Base-by-base conservation (phyloP, 2,329 filamentous ascomycete species). In the Aspergillus sp. region DNA sequence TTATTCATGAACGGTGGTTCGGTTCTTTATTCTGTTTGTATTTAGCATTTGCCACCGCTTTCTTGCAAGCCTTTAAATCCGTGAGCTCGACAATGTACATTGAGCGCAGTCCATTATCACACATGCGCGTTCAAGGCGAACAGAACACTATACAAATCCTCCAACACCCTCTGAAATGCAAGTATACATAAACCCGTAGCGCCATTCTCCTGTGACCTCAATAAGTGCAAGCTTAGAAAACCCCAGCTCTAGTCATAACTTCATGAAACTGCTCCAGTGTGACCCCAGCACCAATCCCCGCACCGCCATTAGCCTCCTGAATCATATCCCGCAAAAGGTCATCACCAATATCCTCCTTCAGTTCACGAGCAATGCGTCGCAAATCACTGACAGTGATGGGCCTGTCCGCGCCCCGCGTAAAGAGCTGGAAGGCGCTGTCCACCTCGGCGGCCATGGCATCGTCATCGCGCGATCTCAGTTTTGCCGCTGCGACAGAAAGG, bases 271-370 rank as follows among this genome's bases (percentile, higher is more conserved):
- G 90, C 48, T 88, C 86, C 65, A 86, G 77, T 38, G 78, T 83
- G 9, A 95, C 93, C 7, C 88, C 90, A 51, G 78, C 81, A 35
- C 78, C 82, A 10, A 88, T 81, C 14, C 88, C 86, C 3, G 81
- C 84, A 1, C 89, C 90, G 2, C 89, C 89, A 71, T 95, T 96
- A 45, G 93, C 94, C 78, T 97, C 93, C 45, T 91, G 76, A 52
- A 99, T 87, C 94, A 99, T 99, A 76, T 96, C 91, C 74, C 83
- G 84, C 66, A 99, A 75, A 66, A 95, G 73, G 45, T 90, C 86
- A 64, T 97, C 94, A 53, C 84, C 83, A 20, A 95, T 86, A 56
- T 86, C 90, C 73, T 96, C 90, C 72, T 90, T 89, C 63, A 99
- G 74, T 62, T 90, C 83, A 60, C 83, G 84, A 40, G 92, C 91